Conservation (phyloP, 2,329 filamentous ascomycete species). For the Emmonsiellopsis sp. region DNA sequence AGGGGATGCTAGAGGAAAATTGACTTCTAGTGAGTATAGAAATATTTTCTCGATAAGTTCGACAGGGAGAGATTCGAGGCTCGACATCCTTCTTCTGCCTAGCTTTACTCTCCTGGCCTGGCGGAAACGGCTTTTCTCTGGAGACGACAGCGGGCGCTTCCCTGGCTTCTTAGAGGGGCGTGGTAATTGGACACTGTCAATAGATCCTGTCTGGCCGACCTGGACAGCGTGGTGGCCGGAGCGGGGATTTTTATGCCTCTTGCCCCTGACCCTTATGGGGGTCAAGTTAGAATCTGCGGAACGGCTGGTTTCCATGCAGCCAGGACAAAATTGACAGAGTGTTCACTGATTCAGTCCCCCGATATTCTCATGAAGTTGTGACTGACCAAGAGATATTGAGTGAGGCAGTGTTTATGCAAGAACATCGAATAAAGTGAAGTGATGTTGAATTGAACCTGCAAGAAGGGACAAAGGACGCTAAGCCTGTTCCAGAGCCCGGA, state of each 20-base stretch:
- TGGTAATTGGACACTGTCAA: background rate
- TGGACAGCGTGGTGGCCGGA: slow-evolving; percentile 2
- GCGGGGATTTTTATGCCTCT: slow-evolving; percentile 1
- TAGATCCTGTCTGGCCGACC: background rate
- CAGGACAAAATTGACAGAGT: no score
- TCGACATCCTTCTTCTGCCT: slow-evolving; percentile 14
- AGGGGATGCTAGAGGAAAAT: slow-evolving; percentile 35
- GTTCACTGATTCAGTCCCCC: no score
- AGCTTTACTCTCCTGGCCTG: background rate
- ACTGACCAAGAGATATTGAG: no score
- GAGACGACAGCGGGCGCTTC: background rate
- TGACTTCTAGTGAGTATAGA: slow-evolving; percentile 37
- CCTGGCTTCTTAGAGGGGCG: background rate
- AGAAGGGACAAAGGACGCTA: no score
- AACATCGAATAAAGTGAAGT: no score
- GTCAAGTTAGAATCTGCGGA: slow-evolving; percentile 14
- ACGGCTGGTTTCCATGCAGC: background rate
- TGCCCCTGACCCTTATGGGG: slow-evolving; percentile 22
- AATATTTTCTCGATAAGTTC: slow-evolving; percentile 48
- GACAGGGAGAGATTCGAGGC: slow-evolving; percentile 39
- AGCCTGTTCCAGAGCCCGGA: no score
- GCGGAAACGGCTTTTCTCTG: background rate
- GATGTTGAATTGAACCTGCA: no score
- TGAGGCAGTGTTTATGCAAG: no score
- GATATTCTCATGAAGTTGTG: no score